Evolutionary conservation across 208 protist genomes (phyloP).

Genomic region (Willaertia magna): DNA sequence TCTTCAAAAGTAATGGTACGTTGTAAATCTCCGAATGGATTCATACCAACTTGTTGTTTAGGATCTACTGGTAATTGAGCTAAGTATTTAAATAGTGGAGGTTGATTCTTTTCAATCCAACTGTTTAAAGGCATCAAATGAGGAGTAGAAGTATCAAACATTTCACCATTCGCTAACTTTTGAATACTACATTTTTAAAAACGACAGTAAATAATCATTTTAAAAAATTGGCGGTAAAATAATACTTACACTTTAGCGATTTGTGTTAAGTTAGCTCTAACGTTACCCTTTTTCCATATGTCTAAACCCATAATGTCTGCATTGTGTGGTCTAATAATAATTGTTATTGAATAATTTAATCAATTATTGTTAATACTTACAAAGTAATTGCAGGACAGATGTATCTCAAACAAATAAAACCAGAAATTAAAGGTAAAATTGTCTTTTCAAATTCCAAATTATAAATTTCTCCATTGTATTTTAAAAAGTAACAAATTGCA

Average conservation of each 20-base stretch:
- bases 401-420: slow-evolving; percentile 7
- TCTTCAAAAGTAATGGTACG: slow-evolving; percentile 5
- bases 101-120: slow-evolving; percentile 11
- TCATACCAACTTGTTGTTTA: background rate
- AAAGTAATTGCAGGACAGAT: background rate
- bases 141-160: background rate
- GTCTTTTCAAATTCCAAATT: background rate
- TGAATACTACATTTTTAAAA: background rate
- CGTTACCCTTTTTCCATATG: background rate
- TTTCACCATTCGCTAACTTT: slow-evolving; percentile 11
- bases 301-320: background rate
- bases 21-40: slow-evolving; percentile 10
- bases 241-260: background rate
- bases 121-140: slow-evolving; percentile 9
- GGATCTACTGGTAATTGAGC: background rate
- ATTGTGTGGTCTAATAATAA: too few relatives aligned
- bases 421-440: background rate
- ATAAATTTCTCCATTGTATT: background rate
- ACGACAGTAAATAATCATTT: background rate
- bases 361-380: too few relatives aligned
- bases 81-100: background rate
- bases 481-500: slow-evolving; percentile 6
- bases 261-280: background rate
- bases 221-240: too few relatives aligned
- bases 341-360: too few relatives aligned